Evolutionary conservation across 768 basidiomycete genomes (phyloP).

Genomic region (Leccinellum albellum): DNA sequence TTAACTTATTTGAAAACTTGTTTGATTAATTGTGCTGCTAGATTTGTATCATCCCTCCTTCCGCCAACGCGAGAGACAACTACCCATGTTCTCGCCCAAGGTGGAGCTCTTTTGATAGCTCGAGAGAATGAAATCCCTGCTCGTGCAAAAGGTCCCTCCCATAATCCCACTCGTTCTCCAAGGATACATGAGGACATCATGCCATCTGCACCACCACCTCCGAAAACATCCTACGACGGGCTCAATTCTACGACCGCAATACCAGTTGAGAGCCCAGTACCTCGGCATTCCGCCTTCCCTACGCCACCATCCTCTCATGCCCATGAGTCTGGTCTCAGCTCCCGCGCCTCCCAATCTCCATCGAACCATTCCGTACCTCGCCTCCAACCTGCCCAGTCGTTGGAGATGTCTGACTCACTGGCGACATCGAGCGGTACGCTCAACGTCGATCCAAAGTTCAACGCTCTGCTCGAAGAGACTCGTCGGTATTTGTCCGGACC

Average conservation of each 20-base stretch:
- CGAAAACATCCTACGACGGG: background rate
- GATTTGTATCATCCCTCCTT: slow-evolving; percentile 68
- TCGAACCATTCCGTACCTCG: slow-evolving; percentile 21
- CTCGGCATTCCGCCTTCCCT: slow-evolving; percentile 15
- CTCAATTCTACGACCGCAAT: slow-evolving; percentile 15
- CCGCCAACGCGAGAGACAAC: slow-evolving; percentile 71
- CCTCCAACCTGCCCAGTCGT: background rate
- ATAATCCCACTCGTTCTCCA: background rate
- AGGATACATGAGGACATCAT: background rate
- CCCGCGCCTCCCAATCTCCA: slow-evolving; percentile 28
- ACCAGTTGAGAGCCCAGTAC: slow-evolving; percentile 11
- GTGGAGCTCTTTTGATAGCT: slow-evolving; percentile 39
- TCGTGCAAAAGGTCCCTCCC: background rate
- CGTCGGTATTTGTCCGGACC: slow-evolving; percentile 55
- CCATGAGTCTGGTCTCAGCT: slow-evolving; percentile 17
- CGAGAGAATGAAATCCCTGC: background rate
- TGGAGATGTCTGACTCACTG: background rate
- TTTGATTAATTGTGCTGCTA: slow-evolving; percentile 1
- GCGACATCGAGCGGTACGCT: slow-evolving; percentile 5
- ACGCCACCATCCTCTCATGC: slow-evolving; percentile 17
- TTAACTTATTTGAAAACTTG: background rate
- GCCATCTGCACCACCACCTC: background rate
- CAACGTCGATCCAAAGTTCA: slow-evolving; percentile 42
- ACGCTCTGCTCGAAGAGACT: slow-evolving; percentile 66
- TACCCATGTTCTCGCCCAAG: slow-evolving; percentile 64